Evolutionary conservation across 2,329 filamentous ascomycete genomes (phyloP), one percentile per base, ranked within the genome.

Genomic region (Arthroderma sp.): DNA sequence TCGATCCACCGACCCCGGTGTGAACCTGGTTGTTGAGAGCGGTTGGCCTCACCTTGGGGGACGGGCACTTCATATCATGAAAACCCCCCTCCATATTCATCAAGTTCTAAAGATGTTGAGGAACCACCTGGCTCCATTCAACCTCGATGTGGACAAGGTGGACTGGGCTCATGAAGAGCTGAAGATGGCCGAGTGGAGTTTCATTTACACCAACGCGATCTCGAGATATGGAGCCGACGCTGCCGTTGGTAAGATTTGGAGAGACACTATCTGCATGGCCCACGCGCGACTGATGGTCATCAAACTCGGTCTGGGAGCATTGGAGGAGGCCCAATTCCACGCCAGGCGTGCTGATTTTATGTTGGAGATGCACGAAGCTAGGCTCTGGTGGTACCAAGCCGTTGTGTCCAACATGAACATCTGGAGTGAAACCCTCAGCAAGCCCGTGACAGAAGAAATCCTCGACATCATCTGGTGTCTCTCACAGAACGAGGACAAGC

Each of bases 221-320:
- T 13, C 13, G 11, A 51, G 37, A 19, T 56, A 56, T 19, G 44
- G 33, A 13, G 28, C 9, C 25, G 2, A 13, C 2, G 17, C 19
- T 28, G n/a, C 11, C 6, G 5, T 23, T 11, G 41, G 19, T 15
- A 5, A 5, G 4, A 0, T 51, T 13, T 56, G 55, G 55, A 13
- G 55, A 49, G 55, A 56, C 55, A 51, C 55, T 6, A n/a, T 56
- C 17, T 49, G 55, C 55, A 35, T 51, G 41, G 28, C 25, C n/a
- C 55, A 56, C 33, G 33, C 44, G 5, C 41, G 44, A 15, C 19
- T 56, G 17, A 51, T 56, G 55, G 33, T 38, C 28, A 51, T 56
- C 33, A 13, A n/a, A 6, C 17, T 56, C 17, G 41, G 25, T 15
- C 25, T 21, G 15, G 44, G 33, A 2, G 11, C 11, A 6, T 9